These are phyloP conservation scores for Neofusicoccum laricinum DNA, from an alignment of 2,329 filamentous ascomycete species.

Conservation along the genomic window DNA sequence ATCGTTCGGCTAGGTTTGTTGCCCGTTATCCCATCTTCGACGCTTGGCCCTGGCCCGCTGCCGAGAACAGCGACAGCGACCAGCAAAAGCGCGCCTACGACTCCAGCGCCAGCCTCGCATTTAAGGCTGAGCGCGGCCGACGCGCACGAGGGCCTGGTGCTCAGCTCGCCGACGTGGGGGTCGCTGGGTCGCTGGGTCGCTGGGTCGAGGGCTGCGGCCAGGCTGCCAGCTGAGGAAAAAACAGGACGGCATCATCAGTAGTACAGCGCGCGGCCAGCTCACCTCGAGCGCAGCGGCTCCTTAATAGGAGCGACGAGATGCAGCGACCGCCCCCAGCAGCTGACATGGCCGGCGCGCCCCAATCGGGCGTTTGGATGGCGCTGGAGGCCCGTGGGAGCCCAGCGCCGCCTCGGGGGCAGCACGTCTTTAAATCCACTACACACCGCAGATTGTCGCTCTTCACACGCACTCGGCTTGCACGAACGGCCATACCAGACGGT, in stretches of 20 bases:
- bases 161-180: background rate
- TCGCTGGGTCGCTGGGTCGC: background rate
- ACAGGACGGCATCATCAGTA: background rate
- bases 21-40: conserved; percentile 13
- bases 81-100: background rate
- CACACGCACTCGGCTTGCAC: conserved; percentile 3
- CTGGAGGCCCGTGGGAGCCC: background rate
- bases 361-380: background rate
- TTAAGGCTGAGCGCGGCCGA: background rate
- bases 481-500: conserved; percentile 8
- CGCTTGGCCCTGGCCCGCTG: conserved; percentile 14
- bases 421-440: conserved; percentile 1
- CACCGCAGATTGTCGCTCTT: conserved; percentile 3
- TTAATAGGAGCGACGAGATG: background rate
- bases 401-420: background rate
- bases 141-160: background rate
- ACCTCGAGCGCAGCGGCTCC: background rate
- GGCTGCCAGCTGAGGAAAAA: background rate
- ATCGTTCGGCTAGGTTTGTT: conserved; percentile 6
- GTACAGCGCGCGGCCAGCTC: background rate
- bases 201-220: background rate
- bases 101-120: background rate
- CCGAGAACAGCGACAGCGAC: background rate
- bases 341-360: background rate
- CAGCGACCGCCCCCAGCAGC: background rate